Conservation (phyloP, 2,329 filamentous ascomycete species). For the Rachicladosporium sp. region DNA sequence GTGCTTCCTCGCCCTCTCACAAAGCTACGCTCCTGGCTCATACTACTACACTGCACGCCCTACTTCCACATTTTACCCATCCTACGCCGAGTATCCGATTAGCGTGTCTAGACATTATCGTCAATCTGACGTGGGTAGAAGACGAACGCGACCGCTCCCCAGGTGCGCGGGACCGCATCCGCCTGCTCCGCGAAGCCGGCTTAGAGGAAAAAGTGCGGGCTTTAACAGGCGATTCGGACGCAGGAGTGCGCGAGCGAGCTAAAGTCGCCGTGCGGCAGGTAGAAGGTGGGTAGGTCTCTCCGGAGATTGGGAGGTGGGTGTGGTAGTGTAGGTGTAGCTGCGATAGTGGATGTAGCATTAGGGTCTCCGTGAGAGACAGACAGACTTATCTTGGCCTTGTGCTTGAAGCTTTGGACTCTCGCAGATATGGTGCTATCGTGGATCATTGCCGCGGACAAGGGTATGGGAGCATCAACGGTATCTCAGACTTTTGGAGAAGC, state of each 20-base stretch:
- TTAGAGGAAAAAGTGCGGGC: conserved; percentile 24
- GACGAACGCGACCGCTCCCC: conserved; percentile 50
- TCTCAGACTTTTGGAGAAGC: no score
- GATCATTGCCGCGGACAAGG: no score
- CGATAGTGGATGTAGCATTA: no score
- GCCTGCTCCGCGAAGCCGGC: conserved; percentile 54
- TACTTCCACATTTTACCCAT: conserved; percentile 62
- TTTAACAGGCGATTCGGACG: conserved; percentile 47
- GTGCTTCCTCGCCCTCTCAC: conserved; percentile 67
- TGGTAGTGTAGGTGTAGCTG: no score
- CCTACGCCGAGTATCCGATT: no score
- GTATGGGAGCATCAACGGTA: no score
- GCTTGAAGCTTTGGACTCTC: no score
- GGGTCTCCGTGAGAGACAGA: no score
- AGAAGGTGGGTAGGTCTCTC: conserved; percentile 6
- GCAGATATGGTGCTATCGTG: no score
- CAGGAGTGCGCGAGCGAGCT: conserved; percentile 73
- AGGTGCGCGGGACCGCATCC: conserved; percentile 53
- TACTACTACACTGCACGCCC: conserved; percentile 58
- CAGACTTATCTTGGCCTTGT: no score
- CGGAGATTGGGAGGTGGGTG: no score
- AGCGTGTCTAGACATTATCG: conserved; percentile 10
- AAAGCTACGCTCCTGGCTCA: conserved; percentile 67
- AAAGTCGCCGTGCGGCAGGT: conserved; percentile 69
- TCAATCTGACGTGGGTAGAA: conserved; percentile 69